These are phyloP conservation scores for Hirschfeldia incana DNA, from an alignment of 345 rosid genomes.

Conservation along the genomic window DNA sequence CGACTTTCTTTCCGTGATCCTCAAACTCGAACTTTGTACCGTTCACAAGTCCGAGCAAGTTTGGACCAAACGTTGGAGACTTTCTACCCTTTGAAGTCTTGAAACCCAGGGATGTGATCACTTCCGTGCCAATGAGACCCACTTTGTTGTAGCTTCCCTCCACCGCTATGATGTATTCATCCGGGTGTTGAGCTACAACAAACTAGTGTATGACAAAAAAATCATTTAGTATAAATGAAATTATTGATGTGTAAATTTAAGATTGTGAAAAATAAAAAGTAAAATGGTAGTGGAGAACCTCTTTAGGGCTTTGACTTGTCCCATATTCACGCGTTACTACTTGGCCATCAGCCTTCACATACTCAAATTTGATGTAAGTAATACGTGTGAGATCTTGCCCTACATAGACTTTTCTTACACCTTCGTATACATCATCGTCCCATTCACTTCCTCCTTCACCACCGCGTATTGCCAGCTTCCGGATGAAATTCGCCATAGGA, in stretches of 20 bases:
- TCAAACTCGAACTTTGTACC: conserved; percentile 27
- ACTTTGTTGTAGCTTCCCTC: conserved; percentile 23
- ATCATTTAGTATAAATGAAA: neutral
- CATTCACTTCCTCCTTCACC: conserved; percentile 34
- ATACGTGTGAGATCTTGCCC: conserved; percentile 27
- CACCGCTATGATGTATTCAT: conserved; percentile 15
- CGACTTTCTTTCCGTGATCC: conserved; percentile 14
- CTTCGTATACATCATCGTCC: conserved; percentile 35
- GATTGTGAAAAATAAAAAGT: neutral
- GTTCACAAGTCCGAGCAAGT: neutral
- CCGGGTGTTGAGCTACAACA: conserved; percentile 1
- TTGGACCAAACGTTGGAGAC: conserved; percentile 30
- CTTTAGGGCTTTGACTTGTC: conserved; percentile 6
- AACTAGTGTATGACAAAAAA: conserved; percentile 1
- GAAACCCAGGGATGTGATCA: conserved; percentile 17
- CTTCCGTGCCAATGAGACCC: neutral
- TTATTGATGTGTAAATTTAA: neutral
- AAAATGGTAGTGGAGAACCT: conserved; percentile 11
- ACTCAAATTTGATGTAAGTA: conserved; percentile 33
- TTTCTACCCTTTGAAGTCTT: conserved; percentile 32
- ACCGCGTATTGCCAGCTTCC: conserved; percentile 7
- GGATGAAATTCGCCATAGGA: conserved; percentile 10
- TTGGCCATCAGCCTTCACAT: conserved; percentile 22
- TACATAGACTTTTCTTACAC: conserved; percentile 28
- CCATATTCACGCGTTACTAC: conserved; percentile 34